Evolutionary conservation across 2,329 filamentous ascomycete species (phyloP).

Genomic region (Microcyclosporella mali): DNA sequence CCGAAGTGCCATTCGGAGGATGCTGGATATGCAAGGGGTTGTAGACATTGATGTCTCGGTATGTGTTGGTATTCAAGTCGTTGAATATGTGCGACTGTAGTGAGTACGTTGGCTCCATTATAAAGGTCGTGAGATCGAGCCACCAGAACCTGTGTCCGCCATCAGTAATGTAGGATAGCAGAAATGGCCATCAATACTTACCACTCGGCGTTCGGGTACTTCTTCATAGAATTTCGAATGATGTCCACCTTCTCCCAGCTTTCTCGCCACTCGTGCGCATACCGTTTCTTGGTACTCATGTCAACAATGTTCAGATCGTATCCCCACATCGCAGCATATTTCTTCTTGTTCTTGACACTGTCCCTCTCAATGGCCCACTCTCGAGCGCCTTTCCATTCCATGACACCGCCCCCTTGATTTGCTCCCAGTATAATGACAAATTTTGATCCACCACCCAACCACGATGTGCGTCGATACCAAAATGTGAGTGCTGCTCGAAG

Average conservation of each 20-base stretch:
- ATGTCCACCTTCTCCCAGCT: conserved; percentile 99
- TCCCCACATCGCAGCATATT: conserved; percentile 80
- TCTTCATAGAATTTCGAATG: conserved; percentile 77
- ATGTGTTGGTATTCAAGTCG: conserved; percentile 64
- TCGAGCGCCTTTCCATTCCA: conserved; percentile 96
- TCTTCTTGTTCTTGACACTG: conserved; percentile 90
- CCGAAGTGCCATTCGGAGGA: conserved; percentile 52
- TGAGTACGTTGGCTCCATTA: conserved; percentile 93
- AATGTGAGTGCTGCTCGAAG: conserved; percentile 47
- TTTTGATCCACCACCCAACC: conserved; percentile 78
- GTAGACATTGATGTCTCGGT: conserved; percentile 93
- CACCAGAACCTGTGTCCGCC: conserved; percentile 81
- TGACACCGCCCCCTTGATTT: conserved; percentile 92
- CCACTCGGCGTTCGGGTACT: conserved; percentile 96
- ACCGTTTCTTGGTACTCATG: conserved; percentile 97
- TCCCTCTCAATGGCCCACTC: conserved; percentile 98
- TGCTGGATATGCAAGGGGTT: conserved; percentile 93
- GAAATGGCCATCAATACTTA: conserved; percentile 42
- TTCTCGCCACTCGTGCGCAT: conserved; percentile 97
- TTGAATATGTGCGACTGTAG: conserved; percentile 88
- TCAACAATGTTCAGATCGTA: conserved; percentile 95
- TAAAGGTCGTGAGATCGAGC: conserved; percentile 93
- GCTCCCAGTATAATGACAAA: conserved; percentile 89
- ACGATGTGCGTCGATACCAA: conserved; percentile 63
- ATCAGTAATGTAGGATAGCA: conserved; percentile 6